Base-by-base conservation (phyloP, 495 filamentous ascomycete species). In the Diplogelasinospora grovesii region DNA sequence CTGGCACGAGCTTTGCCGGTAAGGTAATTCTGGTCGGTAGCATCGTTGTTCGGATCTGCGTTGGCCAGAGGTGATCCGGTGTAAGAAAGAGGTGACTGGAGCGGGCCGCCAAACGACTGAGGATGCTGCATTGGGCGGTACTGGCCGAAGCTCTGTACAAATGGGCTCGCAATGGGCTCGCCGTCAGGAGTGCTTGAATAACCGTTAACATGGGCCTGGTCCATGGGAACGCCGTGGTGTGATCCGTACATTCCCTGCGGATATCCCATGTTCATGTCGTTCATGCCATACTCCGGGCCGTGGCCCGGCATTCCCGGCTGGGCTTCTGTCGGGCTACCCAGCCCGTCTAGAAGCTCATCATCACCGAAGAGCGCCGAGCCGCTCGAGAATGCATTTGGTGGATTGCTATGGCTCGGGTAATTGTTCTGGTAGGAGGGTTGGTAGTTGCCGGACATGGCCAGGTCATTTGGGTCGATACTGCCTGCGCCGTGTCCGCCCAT, bases 121-220 rank as follows among this genome's bases (percentile, higher is more conserved):
- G 73, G 69, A 41, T 71, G 64, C 36, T 74, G 79, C 67, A 85
- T 77, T 26, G 69, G 69, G 20, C 74, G 71, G 54, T 82, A 86
- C 46, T 86, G 83, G 9, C 75, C 70, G 64, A 87, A 90, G 52
- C 75, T 81, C 34, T 86, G 76, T 19, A 82, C 72, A 48, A 89
- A 95, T 0, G 89, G 89, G 53, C 86, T 93, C 50, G 86, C 81
- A 45, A 93, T 89, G 4, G 88, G 87, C 31, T 83, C 80, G 16
- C 85, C 85, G 32, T 95, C 89, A 6, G 88, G 89, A 3, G 87
- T 94, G 50, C 82, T 82, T 20, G 89, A 94, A 59, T 79, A 95
- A 22, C 85, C 79, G 21, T 80, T 83, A 54, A 84, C 75, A 22
- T 80, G 74, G 16, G 56, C 52, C 33, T 74, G 68, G n/a, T 71